Conservation (phyloP, 2,329 filamentous ascomycete genomes). For the Aspergillus thermomutatus region DNA sequence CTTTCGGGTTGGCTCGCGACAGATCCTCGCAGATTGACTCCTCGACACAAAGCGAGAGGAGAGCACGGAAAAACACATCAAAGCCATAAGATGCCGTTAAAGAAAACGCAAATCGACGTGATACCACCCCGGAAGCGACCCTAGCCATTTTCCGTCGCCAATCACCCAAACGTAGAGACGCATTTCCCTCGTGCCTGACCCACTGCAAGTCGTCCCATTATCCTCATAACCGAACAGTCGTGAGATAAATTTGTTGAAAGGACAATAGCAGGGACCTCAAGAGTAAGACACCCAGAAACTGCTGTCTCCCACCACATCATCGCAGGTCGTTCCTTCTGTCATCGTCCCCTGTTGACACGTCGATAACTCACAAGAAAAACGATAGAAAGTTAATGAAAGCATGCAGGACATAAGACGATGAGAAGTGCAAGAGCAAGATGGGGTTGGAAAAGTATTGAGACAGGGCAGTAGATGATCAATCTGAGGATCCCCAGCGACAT, state of each 20-base stretch:
- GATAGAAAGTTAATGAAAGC: slow-evolving; percentile 11
- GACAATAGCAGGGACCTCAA: slow-evolving; percentile 10
- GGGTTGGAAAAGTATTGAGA: slow-evolving; percentile 12
- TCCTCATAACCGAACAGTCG: slow-evolving; percentile 9
- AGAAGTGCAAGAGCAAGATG: slow-evolving; percentile 8
- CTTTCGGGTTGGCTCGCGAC: not conserved
- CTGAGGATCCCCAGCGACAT: slow-evolving; percentile 17
- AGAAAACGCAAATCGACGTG: slow-evolving; percentile 35
- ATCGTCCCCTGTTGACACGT: slow-evolving; percentile 27
- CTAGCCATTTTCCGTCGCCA: slow-evolving; percentile 45
- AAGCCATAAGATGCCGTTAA: slow-evolving; percentile 9
- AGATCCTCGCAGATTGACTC: not conserved
- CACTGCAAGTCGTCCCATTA: slow-evolving; percentile 4
- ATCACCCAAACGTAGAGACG: slow-evolving; percentile 14
- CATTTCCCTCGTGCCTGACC: slow-evolving; percentile 7
- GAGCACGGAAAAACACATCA: slow-evolving; percentile 1
- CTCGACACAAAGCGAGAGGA: slow-evolving; percentile 6
- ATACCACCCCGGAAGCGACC: slow-evolving; percentile 48
- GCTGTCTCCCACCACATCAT: slow-evolving; percentile 14
- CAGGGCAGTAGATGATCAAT: slow-evolving; percentile 13
- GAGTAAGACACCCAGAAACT: slow-evolving; percentile 11
- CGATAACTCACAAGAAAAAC: slow-evolving; percentile 18
- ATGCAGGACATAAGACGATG: slow-evolving; percentile 3
- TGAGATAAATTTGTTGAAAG: slow-evolving; percentile 7
- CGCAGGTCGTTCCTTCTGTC: slow-evolving; percentile 22